Base-by-base conservation (phyloP, 306 rosid species). In the Castanea crenata region DNA sequence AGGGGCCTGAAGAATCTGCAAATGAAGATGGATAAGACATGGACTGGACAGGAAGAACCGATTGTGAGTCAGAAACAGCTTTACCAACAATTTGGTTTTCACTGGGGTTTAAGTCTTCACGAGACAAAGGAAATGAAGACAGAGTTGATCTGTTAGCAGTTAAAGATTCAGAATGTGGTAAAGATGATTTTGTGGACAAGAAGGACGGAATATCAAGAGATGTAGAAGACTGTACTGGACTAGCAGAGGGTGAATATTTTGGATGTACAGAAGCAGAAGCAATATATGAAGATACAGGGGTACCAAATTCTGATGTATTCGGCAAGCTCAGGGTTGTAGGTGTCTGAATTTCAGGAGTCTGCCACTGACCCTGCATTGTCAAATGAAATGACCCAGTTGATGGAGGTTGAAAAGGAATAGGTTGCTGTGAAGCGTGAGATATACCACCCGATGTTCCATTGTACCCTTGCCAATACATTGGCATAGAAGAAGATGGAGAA, bases 1-100 rank as follows among this genome's bases (percentile, higher is more conserved):
- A 58, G 74, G 91, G 86, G 70, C 88, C 76, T 46, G 78, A 57
- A 87, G 86, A 87, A 87, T 81, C 85, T 58, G 71, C 71, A 75
- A 74, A 80, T 41, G 84, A 69, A 52, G 90, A 67, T 77, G 89
- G 64, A 87, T 84, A 74, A 21, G 74, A 82, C 54, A 74, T 69
- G 23, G 86, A 71, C 67, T 74, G 86, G 41, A n/a, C 79, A 77
- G 91, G 86, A 75, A 85, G 79, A 52, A 73, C 57, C 23, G 75
- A 63, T 73, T 79, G 57, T 74, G 77, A 67, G 58, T 85, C 84
- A 80, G 87, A 83, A 83, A 41, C 76, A 81, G 65, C 21, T 34
- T 85, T 83, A 20, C 82, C 74, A 29, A 69, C 63, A 64, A 83
- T 32, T 82, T 81, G 91, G 76, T 75, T 77, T 74, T 79, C 81